Evolutionary conservation across 495 filamentous ascomycete species (phyloP), one percentile per base, ranked within the genome.

Genomic region (Penicillium psychrofluorescens): DNA sequence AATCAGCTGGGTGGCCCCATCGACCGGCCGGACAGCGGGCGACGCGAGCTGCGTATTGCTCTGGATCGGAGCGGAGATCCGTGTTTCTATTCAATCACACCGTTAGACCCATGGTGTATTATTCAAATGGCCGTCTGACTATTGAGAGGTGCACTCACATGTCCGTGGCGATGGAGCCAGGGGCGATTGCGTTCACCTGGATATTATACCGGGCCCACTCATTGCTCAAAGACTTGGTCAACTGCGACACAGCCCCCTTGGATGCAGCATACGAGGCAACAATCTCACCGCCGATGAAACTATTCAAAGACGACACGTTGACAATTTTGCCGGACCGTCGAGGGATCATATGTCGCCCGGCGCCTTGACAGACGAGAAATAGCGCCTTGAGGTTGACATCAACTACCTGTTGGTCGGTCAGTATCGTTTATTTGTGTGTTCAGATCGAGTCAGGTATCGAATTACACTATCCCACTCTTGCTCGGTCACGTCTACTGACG

Each of bases 281-380:
- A 0, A 80, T 89, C 14, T 90, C 61, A 0, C 86, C 86, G 41
- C 86, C 86, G 53, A 88, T 86, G 69, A 90, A 91, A 11, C 79
- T 80, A 0, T 88, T 72, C 8, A 90, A 68, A 0, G 75, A 80
- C 8, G 79, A 83, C 52, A 88, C 72, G 62, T 90, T 91, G 63
- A 91, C 78, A 53, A 90, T 81, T 43, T 69, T 74, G 1, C 35
- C 35, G 12, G 35, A 16, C 16, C 16, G 16, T 4, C 16, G 16
- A 16, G 16, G 16, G 16, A 16, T 16, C 16, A 16, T 16, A 16
- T 16, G 16, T 16, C 16, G 16, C 16, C 16, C 16, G 16, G 16
- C 16, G 4, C 16, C 16, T 16, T 16, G 16, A 4, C 16, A 16
- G 16, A 16, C 16, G 16, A 16, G 16, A 16, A 16, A 16, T 16